These are phyloP conservation scores for Neospermospora avenae DNA, from an alignment of 2,329 filamentous ascomycete genomes.

Conservation along the genomic window DNA sequence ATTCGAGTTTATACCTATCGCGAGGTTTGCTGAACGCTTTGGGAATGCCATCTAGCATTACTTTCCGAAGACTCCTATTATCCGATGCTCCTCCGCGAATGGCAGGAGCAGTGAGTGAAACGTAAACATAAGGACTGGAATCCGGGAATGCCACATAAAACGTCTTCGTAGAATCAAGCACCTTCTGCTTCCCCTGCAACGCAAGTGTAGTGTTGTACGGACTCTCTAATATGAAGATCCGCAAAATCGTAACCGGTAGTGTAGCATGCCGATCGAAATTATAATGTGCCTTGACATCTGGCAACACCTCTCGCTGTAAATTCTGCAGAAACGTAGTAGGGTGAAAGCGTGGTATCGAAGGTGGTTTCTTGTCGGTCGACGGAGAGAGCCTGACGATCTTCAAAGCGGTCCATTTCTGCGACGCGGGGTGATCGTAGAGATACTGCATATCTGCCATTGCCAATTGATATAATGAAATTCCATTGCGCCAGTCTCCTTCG, in stretches of 20 bases:
- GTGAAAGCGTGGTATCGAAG: conserved; percentile 68
- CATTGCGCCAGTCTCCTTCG: conserved; percentile 66
- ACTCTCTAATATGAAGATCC: conserved; percentile 75
- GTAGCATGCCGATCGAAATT: conserved; percentile 69
- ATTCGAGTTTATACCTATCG: conserved; percentile 65
- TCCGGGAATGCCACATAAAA: conserved; percentile 83
- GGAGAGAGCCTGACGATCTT: conserved; percentile 51
- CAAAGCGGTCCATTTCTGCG: conserved; percentile 62
- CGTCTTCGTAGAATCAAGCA: conserved; percentile 63
- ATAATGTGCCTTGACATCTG: conserved; percentile 81
- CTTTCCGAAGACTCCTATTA: conserved; percentile 60
- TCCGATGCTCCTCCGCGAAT: conserved; percentile 41
- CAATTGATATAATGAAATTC: conserved; percentile 62
- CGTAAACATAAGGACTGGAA: conserved; percentile 72
- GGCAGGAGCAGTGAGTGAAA: conserved; percentile 48
- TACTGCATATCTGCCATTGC: conserved; percentile 68
- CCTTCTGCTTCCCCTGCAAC: conserved; percentile 33
- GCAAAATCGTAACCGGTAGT: conserved; percentile 69
- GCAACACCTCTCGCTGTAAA: conserved; percentile 70
- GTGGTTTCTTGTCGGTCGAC: conserved; percentile 41
- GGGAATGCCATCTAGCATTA: conserved; percentile 76
- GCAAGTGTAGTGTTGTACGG: conserved; percentile 67
- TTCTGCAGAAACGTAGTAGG: conserved; percentile 75
- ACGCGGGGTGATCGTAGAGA: conserved; percentile 61
- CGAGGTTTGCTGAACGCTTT: conserved; percentile 76